These are phyloP conservation scores for Coemansia guatemalensis DNA, from an alignment of 192 early-diverging fungal species.

Conservation along the genomic window DNA sequence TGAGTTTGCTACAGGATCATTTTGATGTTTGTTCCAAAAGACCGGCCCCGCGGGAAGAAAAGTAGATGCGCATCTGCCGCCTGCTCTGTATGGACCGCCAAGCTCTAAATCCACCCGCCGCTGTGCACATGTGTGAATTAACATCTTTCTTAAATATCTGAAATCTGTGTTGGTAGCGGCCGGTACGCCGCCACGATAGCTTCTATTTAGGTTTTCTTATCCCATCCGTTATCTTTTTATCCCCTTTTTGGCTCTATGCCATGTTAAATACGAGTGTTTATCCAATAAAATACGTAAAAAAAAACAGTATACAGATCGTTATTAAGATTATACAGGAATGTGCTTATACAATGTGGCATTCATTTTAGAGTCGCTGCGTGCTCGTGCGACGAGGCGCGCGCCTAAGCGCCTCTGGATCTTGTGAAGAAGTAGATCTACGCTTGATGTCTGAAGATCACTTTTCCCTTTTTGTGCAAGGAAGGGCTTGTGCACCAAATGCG, in stretches of 20 bases:
- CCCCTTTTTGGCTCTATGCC: background rate
- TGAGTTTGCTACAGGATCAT: slow-evolving; percentile 28
- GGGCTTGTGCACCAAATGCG: background rate
- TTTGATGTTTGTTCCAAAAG: slow-evolving; percentile 27
- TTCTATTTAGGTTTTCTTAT: background rate
- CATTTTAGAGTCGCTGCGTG: background rate
- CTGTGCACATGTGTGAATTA: slow-evolving; percentile 3
- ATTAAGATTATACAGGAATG: background rate
- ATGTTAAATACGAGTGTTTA: background rate
- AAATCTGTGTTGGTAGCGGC: background rate
- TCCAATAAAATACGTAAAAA: slow-evolving; percentile 3
- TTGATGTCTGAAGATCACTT: background rate
- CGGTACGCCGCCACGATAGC: background rate
- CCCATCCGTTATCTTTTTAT: background rate
- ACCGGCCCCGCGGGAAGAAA: background rate
- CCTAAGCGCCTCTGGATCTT: background rate
- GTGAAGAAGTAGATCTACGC: background rate
- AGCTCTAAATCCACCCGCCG: background rate
- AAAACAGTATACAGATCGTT: slow-evolving; percentile 7
- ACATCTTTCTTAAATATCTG: background rate
- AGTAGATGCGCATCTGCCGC: background rate
- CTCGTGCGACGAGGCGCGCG: background rate
- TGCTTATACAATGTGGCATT: background rate
- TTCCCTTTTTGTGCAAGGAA: background rate
- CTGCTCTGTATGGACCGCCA: background rate